phyloP scores from a whole-genome alignment of 2,329 filamentous ascomycete species.

The Hymenoscyphus linearis region DNA sequence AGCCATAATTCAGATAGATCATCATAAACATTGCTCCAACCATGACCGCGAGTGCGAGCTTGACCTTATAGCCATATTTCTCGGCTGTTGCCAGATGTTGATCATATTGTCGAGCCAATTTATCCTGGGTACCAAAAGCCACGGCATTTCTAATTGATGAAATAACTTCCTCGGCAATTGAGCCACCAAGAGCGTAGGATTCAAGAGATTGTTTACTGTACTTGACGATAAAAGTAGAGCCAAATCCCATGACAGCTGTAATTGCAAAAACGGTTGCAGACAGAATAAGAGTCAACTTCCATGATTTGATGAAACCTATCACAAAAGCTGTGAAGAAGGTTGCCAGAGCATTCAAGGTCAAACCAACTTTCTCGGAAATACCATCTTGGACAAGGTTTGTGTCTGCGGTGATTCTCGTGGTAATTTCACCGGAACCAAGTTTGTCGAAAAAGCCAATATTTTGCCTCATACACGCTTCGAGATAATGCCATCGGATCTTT shows the following conservation, averaged over 20 bases:
- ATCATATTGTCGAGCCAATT: conserved; percentile 84
- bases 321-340: conserved; percentile 87
- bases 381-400: conserved; percentile 92
- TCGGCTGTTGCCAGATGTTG: conserved; percentile 67
- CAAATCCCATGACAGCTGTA: conserved; percentile 67
- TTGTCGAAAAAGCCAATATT: conserved; percentile 95
- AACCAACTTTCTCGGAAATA: conserved; percentile 81
- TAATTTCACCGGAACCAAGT: conserved; percentile 86
- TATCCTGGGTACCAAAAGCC: conserved; percentile 89
- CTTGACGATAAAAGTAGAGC: conserved; percentile 71
- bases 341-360: conserved; percentile 70
- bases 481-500: conserved; percentile 77
- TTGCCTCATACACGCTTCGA: conserved; percentile 77
- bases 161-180: conserved; percentile 88
- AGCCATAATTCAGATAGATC: conserved; percentile 79
- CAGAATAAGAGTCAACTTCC: conserved; percentile 88
- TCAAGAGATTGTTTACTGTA: conserved; percentile 73
- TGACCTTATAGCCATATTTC: conserved; percentile 69
- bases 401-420: conserved; percentile 88
- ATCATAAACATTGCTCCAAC: conserved; percentile 77
- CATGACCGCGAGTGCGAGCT: conserved; percentile 70
- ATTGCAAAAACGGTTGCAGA: conserved; percentile 77
- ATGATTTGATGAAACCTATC: conserved; percentile 85
- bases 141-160: conserved; percentile 88
- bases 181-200: conserved; percentile 79